Evolutionary conservation across 768 basidiomycete genomes (phyloP).

Genomic region (Gyrodon lividus): DNA sequence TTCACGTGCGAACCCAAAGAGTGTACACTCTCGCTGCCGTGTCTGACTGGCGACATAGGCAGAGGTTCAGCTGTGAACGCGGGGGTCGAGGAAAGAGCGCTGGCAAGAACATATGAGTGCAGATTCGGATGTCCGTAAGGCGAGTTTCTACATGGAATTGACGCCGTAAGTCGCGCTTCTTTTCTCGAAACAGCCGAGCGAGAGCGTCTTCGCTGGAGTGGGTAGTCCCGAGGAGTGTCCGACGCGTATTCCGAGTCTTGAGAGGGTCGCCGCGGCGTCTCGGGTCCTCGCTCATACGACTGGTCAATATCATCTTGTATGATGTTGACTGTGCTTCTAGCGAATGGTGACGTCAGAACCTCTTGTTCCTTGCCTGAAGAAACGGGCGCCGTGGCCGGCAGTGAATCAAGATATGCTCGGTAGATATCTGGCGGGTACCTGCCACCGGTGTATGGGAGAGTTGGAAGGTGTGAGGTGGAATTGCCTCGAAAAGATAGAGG

Average conservation of each 20-base stretch:
- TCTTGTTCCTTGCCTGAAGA: constrained; percentile 5
- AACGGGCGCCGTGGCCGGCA: constrained; percentile 10
- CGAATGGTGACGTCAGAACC: constrained; percentile 20
- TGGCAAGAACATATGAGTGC: constrained; percentile 26
- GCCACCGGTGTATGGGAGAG: constrained; percentile 31
- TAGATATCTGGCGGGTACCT: constrained; percentile 35
- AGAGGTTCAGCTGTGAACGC: constrained; percentile 27
- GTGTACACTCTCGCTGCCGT: constrained; percentile 27
- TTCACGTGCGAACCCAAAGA: constrained; percentile 21
- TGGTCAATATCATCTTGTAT: constrained; percentile 4
- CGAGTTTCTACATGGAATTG: constrained; percentile 27
- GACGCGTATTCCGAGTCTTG: constrained; percentile 1
- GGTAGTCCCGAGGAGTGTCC: constrained; percentile 11
- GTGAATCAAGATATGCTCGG: constrained; percentile 20
- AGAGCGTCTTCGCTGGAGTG: constrained; percentile 34
- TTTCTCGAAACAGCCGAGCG: constrained; percentile 34
- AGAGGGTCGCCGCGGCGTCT: constrained; percentile 12
- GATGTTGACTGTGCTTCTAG: constrained; percentile 24
- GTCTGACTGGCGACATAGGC: constrained; percentile 24
- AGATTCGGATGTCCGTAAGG: constrained; percentile 32
- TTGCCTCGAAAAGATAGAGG: constrained; percentile 32
- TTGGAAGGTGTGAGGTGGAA: constrained; percentile 31
- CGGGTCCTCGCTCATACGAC: constrained; percentile 5
- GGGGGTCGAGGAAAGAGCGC: constrained; percentile 27
- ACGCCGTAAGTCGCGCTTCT: constrained; percentile 27